Evolutionary conservation across 345 rosid species (phyloP).

Genomic region (Pistacia atlantica): DNA sequence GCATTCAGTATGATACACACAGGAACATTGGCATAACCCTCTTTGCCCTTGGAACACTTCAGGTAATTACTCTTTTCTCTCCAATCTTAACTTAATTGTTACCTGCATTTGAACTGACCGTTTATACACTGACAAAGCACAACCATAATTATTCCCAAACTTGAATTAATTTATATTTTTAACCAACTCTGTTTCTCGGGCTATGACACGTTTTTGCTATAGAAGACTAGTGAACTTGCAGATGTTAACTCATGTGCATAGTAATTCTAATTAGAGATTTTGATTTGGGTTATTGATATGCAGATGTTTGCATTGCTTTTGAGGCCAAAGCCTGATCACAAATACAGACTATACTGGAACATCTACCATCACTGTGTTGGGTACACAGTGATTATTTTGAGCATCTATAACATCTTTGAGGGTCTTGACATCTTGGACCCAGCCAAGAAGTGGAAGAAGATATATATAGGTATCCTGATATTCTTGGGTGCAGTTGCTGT

Average conservation of each 20-base stretch:
- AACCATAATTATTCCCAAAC: background rate
- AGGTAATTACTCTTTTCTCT: conserved; percentile 38
- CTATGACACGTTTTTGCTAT: too few relatives aligned
- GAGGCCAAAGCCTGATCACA: conserved; percentile 90
- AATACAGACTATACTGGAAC: conserved; percentile 83
- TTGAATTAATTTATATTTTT: background rate
- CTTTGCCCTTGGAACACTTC: conserved; percentile 75
- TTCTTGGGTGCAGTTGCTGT: conserved; percentile 50
- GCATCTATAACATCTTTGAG: conserved; percentile 65
- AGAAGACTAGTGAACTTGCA: background rate
- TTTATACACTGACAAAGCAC: background rate
- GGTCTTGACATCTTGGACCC: conserved; percentile 71
- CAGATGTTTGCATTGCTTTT: conserved; percentile 76
- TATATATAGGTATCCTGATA: conserved; percentile 56
- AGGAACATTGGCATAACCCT: conserved; percentile 73
- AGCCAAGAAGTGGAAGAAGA: conserved; percentile 55
- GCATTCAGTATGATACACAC: conserved; percentile 42
- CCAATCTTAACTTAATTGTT: background rate
- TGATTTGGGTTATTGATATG: background rate
- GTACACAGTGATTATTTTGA: conserved; percentile 55
- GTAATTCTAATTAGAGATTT: background rate
- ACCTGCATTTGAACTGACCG: background rate
- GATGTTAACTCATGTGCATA: background rate
- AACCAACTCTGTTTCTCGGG: background rate
- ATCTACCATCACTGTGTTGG: conserved; percentile 81